Evolutionary conservation across 1,284 basidiomycete genomes (phyloP).

Genomic region (Melampsora americana): DNA sequence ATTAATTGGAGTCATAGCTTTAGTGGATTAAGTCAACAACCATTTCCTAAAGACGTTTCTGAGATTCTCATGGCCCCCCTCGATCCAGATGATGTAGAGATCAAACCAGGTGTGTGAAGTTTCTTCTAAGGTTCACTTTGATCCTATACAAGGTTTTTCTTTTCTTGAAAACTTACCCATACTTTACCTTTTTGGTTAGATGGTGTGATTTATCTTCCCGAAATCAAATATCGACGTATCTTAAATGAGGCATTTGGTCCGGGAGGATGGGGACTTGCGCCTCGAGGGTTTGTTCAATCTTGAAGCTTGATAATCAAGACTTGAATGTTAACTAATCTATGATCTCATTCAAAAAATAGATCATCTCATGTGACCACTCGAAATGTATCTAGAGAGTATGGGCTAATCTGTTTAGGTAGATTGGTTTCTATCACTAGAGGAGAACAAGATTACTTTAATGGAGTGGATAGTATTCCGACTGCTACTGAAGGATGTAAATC

Average conservation of each 20-base stretch:
- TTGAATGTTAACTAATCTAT: background rate
- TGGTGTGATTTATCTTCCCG: conserved; percentile 89
- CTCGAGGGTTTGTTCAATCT: conserved; percentile 77
- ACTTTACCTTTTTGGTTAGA: conserved; percentile 53
- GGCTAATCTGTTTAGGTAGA: conserved; percentile 87
- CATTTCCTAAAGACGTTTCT: conserved; percentile 73
- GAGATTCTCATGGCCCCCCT: conserved; percentile 73
- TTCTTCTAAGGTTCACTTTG: conserved; percentile 9
- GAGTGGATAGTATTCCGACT: conserved; percentile 78
- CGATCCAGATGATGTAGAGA: conserved; percentile 76
- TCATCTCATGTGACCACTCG: conserved; percentile 58
- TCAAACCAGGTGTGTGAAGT: conserved; percentile 67
- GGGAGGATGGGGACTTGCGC: conserved; percentile 94
- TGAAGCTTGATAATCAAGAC: conserved; percentile 59
- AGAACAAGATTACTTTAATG: conserved; percentile 94
- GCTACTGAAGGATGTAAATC: conserved; percentile 94
- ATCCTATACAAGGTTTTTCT: background rate
- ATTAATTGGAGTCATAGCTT: conserved; percentile 81
- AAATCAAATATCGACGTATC: conserved; percentile 95
- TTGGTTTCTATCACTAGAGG: conserved; percentile 89
- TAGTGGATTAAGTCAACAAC: conserved; percentile 70
- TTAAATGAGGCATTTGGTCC: conserved; percentile 93
- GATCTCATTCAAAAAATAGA: background rate
- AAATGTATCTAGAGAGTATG: conserved; percentile 90
- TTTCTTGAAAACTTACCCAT: no score